Conservation (phyloP, 2,329 filamentous ascomycete genomes). For the Alternaria arbusti region DNA sequence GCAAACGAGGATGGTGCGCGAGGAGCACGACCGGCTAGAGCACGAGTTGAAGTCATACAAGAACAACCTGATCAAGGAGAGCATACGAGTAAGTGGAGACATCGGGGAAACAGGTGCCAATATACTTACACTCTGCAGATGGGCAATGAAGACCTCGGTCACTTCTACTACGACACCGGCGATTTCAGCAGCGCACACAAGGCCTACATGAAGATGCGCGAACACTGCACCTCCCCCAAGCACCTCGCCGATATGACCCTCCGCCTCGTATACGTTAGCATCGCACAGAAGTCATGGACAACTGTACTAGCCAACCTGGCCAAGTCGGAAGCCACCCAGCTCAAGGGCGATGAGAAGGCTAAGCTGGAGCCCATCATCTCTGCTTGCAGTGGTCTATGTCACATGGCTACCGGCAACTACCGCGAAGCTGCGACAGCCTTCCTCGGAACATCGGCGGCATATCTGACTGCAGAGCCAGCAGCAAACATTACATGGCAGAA, state of each 20-base stretch:
- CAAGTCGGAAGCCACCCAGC: slow-evolving; percentile 60
- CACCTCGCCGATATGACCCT: slow-evolving; percentile 85
- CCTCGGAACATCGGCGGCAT: slow-evolving; percentile 64
- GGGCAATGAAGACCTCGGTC: slow-evolving; percentile 90
- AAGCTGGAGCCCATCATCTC: slow-evolving; percentile 70
- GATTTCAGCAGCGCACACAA: slow-evolving; percentile 76
- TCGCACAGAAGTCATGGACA: slow-evolving; percentile 80
- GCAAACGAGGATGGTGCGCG: slow-evolving; percentile 69
- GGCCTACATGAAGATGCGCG: slow-evolving; percentile 84
- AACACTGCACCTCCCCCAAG: slow-evolving; percentile 81
- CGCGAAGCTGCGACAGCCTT: slow-evolving; percentile 75
- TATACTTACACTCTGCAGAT: slow-evolving; percentile 64
- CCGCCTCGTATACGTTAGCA: slow-evolving; percentile 75
- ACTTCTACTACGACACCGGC: slow-evolving; percentile 80
- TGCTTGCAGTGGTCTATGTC: slow-evolving; percentile 66
- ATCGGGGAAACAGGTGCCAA: neutral
- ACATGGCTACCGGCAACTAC: slow-evolving; percentile 64
- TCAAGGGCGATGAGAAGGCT: slow-evolving; percentile 63
- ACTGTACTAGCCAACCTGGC: slow-evolving; percentile 68
- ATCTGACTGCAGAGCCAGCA: slow-evolving; percentile 50
- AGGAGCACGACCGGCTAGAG: slow-evolving; percentile 78
- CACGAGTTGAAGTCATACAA: slow-evolving; percentile 89
- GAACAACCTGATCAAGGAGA: slow-evolving; percentile 97
- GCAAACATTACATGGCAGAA: slow-evolving; percentile 65
- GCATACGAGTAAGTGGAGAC: slow-evolving; percentile 73